Evolutionary conservation across 1,139 yeast genomes (phyloP).

Genomic region (Pichia terricola): DNA sequence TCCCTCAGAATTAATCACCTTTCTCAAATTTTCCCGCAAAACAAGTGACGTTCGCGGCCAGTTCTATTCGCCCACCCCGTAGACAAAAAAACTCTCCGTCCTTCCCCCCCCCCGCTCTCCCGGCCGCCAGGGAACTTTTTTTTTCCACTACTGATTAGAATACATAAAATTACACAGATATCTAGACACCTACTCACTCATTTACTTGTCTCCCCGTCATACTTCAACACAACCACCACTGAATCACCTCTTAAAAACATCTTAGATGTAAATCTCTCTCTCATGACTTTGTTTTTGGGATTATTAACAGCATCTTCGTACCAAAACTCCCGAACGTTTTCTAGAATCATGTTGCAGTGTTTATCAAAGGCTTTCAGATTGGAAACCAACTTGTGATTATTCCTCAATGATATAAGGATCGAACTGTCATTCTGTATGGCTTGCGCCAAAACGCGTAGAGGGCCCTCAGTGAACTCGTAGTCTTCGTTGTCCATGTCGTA

Average conservation of each 20-base stretch:
- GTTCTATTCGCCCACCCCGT: too few relatives aligned
- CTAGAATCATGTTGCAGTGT: constrained; percentile 88
- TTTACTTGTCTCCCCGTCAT: constrained; percentile 8
- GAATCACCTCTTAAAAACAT: constrained; percentile 94
- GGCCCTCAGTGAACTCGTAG: constrained; percentile 85
- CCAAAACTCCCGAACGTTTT: constrained; percentile 73
- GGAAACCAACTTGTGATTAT: constrained; percentile 84
- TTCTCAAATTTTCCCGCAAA: too few relatives aligned
- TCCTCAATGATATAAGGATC: constrained; percentile 81
- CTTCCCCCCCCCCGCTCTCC: too few relatives aligned
- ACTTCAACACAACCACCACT: constrained; percentile 69
- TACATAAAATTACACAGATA: too few relatives aligned
- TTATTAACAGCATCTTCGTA: constrained; percentile 16
- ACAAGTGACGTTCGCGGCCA: too few relatives aligned
- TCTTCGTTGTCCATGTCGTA: constrained; percentile 58
- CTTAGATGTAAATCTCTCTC: constrained; percentile 82
- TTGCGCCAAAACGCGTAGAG: constrained; percentile 73
- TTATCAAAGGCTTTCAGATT: constrained; percentile 92
- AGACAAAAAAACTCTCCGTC: too few relatives aligned
- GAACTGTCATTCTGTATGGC: constrained; percentile 60
- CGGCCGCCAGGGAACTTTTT: too few relatives aligned
- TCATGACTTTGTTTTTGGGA: constrained; percentile 33
- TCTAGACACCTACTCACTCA: too few relatives aligned
- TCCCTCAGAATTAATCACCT: too few relatives aligned
- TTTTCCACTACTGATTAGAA: too few relatives aligned